Evolutionary conservation across 169 alveolate genomes (phyloP), one percentile per base, ranked within the genome.

Genomic region (Plasmodium ovale): DNA sequence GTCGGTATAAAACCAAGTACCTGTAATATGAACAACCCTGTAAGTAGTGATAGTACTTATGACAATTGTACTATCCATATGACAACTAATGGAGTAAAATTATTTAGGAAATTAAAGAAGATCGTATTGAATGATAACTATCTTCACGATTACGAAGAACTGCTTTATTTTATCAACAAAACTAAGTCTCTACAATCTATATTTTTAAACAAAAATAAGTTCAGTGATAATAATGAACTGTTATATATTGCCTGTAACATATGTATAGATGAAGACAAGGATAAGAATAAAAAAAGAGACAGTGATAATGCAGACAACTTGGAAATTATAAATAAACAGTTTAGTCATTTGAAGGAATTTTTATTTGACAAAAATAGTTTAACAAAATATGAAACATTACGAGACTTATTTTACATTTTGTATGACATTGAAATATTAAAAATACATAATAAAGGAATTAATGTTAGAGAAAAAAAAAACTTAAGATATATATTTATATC

Each of bases 71-170:
- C 29, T 25, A 44, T 19, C 0, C 27, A 54, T 54, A 21, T 54
- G 9, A 54, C 14, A n/a, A n/a, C n/a, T n/a, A n/a, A n/a, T n/a
- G n/a, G n/a, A n/a, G 9, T 16, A n/a, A 21, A 54, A 16, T 49
- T 59, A 3, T 82, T 82, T 51, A 64, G 1, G 19, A 64, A 82
- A 12, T 56, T 82, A 53, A 35, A 51, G 39, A 82, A 82, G 65
- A 82, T 82, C 2, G 90, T 82, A n/a, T 62, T 82, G 4, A 82
- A 82, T 39, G 90, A 65, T 42, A 82, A 82, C 42, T 82, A 82
- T 58, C 58, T 82, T 21, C 49, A 82, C 59, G 82, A 67, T 42
- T 82, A 82, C 19, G 90, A 82, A 82, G 90, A 82, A 9, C 27
- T 82, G 33, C 65, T 82, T 65, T 65, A 42, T 59, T 82, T 82